Evolutionary conservation across 305 asterid species (phyloP), one percentile per base, ranked within the genome.

Genomic region (Fraxinus paxiana): DNA sequence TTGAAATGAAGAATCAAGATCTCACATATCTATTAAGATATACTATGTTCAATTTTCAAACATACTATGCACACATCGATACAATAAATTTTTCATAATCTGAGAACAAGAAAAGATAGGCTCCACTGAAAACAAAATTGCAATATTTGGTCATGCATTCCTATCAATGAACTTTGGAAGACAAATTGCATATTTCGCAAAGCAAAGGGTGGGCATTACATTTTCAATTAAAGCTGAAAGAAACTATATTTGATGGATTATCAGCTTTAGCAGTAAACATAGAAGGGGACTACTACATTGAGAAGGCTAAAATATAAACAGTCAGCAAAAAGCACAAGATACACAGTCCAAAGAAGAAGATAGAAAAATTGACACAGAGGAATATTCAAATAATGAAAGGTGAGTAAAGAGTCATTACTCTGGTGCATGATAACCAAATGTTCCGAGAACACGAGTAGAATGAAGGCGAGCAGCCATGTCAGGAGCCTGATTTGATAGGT

Each of bases 381-480:
- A 73, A 28, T 46, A 31, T 13, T 37, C 9, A 24, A 63, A 75
- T 30, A 30, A 79, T 72, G 26, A 63, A 59, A 54, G 33, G 59
- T 20, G 80, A 38, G 77, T 31, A 17, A 31, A 69, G 78, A 80
- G 54, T 37, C 71, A 79, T 83, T 89, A 89, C 92, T 89, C 92
- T 79, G 92, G 91, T 46, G 91, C 91, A 75, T 89, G 92, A 85
- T 89, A 89, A 75, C 92, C 92, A 84, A 88, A 88, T 78, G 91
- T 89, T 81, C 92, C 92, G 63, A 89, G 81, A 63, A 89, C 92
- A 63, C 92, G 85, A 81, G 92, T 89, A 20, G 91, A 88, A 81
- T 89, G 92, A 77, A 89, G 91, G 48, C 90, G 91, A 77, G 91
- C 92, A 76, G 91, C 92, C 92, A 88, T 88, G 79, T 89, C 91